These are phyloP conservation scores for Blastocystis sp. DNA, from an alignment of 352 stramenopile species.

Conservation along the genomic window DNA sequence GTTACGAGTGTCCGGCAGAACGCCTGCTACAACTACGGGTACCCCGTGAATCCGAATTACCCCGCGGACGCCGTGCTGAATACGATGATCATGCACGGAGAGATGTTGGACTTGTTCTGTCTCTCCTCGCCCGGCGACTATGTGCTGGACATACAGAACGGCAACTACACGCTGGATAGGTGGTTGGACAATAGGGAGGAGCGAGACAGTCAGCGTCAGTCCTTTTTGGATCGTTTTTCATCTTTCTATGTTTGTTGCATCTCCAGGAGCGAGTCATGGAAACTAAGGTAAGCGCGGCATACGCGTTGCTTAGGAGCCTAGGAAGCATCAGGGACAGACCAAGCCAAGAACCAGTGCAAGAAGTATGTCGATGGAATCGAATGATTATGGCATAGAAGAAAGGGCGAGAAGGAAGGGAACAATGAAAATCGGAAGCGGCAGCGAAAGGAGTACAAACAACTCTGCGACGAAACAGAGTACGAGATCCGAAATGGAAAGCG, in stretches of 20 bases:
- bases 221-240: background rate
- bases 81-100: background rate
- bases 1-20: background rate
- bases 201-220: background rate
- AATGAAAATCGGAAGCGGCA: conserved; percentile 69
- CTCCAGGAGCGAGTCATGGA: too few relatives aligned
- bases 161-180: background rate
- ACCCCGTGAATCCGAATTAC: background rate
- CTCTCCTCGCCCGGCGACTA: background rate
- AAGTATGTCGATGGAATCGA: background rate
- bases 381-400: conserved; percentile 47
- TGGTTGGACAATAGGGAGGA: background rate
- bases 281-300: too few relatives aligned
- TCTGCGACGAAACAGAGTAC: conserved; percentile 66
- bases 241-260: background rate
- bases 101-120: background rate
- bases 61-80: background rate
- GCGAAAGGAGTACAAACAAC: conserved; percentile 55
- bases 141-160: background rate
- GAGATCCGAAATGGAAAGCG: conserved; percentile 55
- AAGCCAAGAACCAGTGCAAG: background rate
- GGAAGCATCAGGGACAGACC: background rate
- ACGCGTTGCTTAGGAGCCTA: too few relatives aligned
- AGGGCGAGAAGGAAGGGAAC: background rate
- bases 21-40: background rate